Conservation (phyloP, 129 eudicot genomes). For the Centrapalus pauciflorus region DNA sequence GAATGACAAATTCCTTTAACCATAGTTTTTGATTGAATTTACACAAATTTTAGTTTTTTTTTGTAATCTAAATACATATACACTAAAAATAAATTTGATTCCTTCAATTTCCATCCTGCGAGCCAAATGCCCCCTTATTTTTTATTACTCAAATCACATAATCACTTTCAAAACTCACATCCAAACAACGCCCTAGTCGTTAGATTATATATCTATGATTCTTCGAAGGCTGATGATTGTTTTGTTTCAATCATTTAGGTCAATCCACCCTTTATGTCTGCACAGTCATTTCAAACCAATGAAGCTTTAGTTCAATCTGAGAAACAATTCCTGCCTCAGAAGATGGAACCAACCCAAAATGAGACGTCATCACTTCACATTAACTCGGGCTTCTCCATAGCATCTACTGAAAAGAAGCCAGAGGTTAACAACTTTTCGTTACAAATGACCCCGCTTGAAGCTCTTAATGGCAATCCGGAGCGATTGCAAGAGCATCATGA, state of each 20-base stretch:
- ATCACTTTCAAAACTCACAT: no score
- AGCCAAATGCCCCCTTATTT: no score
- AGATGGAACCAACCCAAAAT: slow-evolving; percentile 29
- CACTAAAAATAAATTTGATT: no score
- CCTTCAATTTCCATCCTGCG: no score
- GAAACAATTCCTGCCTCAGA: slow-evolving; percentile 35
- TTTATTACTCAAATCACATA: no score
- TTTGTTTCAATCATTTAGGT: slow-evolving; percentile 18
- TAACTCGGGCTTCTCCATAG: slow-evolving; percentile 27
- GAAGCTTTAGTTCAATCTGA: slow-evolving; percentile 42
- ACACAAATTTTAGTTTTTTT: no score
- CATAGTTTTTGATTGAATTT: no score
- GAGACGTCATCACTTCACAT: not conserved
- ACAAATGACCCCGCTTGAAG: slow-evolving; percentile 17
- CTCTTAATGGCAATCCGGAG: slow-evolving; percentile 30
- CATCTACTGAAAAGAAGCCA: slow-evolving; percentile 18
- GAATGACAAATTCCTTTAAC: no score
- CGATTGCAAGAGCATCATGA: slow-evolving; percentile 44
- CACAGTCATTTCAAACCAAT: slow-evolving; percentile 40
- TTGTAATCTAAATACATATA: no score
- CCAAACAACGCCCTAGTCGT: no score
- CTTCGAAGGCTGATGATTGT: slow-evolving; percentile 7
- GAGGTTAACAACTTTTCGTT: slow-evolving; percentile 23
- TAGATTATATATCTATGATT: not conserved
- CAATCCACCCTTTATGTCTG: slow-evolving; percentile 42